A percentile compares a stretch with the other conserved stretches of the same genome.
Conservation (phyloP, 768 basidiomycete species). For the Pleurotus djamor region DNA sequence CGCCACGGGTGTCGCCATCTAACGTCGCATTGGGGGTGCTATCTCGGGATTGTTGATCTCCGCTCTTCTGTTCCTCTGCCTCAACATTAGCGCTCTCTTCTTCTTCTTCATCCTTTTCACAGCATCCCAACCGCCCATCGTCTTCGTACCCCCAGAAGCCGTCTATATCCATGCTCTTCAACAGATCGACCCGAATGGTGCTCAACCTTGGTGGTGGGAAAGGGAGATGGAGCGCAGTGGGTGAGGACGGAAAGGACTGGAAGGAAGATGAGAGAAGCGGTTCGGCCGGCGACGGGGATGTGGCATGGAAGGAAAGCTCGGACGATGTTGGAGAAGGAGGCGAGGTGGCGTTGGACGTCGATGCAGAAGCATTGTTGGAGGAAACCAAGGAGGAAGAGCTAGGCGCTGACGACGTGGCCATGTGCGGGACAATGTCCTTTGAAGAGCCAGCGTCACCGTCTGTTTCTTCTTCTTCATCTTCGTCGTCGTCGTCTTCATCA, state of each 20-base stretch:
- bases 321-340: background rate
- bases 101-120: background rate
- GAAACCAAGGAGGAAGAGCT: background rate
- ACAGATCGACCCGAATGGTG: background rate
- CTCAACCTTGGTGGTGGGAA: slow-evolving; percentile 3
- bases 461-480: slow-evolving; percentile 6
- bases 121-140: background rate
- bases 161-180: slow-evolving; percentile 8
- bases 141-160: background rate
- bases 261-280: background rate
- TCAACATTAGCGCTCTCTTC: background rate
- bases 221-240: background rate
- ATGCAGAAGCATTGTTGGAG: background rate
- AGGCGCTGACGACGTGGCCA: background rate
- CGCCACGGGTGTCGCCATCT: too few relatives aligned
- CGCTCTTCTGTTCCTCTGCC: too few relatives aligned
- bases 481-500: slow-evolving; percentile 3
- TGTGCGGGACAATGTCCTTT: too few relatives aligned
- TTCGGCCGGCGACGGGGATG: background rate
- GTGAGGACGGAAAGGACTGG: slow-evolving; percentile 2
- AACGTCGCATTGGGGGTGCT: too few relatives aligned
- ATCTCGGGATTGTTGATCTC: too few relatives aligned
- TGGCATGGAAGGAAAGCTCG: background rate
- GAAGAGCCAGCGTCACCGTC: background rate
- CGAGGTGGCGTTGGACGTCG: background rate